Evolutionary conservation across 1,139 yeast genomes (phyloP), one percentile per base, ranked within the genome.

Genomic region (Blastobotrys aristatus): DNA sequence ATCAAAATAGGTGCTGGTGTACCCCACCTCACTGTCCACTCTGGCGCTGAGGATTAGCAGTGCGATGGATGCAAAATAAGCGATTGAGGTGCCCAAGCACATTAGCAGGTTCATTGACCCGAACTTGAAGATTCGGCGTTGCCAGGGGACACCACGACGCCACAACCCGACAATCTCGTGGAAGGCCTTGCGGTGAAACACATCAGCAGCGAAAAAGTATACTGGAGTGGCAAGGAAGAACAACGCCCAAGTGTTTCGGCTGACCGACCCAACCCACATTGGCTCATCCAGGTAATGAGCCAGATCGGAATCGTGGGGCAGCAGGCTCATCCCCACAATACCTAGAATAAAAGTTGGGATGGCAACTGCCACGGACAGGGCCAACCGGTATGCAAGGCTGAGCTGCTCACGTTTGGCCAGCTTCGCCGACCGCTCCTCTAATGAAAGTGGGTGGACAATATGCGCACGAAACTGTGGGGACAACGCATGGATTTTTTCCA

Each of bases 81-180:
- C 78, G 26, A 84, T 79, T 0, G 84, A 68, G 0, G 92, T 84
- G 14, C 94, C 94, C 44, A 84, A 65, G 46, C 79, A 73, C 82
- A 84, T 81, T 54, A 83, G 71, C 56, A 83, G 63, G 60, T 77
- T 84, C 94, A 84, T 84, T 1, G 89, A 82, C 0, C 94, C 94
- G 65, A 84, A 84, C 56, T 75, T 76, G 58, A 84, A 75, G 5
- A 84, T 53, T 42, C 89, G 67, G 52, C 78, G 71, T 31, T 63
- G 70, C 73, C 80, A 79, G 1, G 82, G 68, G 43, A 77, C 80
- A 41, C 76, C 76, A 41, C 72, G 71, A 24, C 70, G 61, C 87
- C 87, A 82, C 37, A 84, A 63, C 2, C 78, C 71, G 49, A 68
- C 63, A 4, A 84, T 53, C 59, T 84, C 92, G 48, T 73, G 73